phyloP scores from a whole-genome alignment of 2,329 filamentous ascomycete species.

The Neofusicoccum umdonicola region DNA sequence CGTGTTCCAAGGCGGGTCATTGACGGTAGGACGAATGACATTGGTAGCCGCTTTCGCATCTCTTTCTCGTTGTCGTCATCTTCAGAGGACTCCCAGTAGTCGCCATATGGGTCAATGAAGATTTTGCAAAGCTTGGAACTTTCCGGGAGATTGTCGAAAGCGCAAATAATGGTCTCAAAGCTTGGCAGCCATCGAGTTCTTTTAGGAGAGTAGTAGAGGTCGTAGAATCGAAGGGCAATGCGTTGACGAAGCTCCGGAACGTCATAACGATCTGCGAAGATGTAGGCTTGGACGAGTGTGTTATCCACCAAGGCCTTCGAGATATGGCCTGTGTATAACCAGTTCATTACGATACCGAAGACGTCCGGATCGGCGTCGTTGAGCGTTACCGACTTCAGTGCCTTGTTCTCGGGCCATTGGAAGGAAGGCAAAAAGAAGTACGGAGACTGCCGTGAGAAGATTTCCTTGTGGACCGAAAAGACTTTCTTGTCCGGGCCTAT shows the following conservation, averaged over 20 bases:
- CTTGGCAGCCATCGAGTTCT: too few relatives aligned
- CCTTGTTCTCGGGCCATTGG: too few relatives aligned
- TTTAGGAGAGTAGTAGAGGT: too few relatives aligned
- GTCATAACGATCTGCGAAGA: conserved; percentile 4
- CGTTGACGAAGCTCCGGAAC: background rate
- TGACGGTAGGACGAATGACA: background rate
- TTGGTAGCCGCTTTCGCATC: background rate
- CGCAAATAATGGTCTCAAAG: background rate
- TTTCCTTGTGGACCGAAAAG: background rate
- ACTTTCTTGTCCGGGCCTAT: background rate
- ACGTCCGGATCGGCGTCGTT: background rate
- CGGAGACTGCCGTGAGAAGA: background rate
- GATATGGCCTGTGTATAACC: background rate
- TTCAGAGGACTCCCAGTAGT: background rate
- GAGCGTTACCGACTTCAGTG: background rate
- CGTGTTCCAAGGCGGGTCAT: background rate
- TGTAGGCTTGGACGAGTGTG: background rate
- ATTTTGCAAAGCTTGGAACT: background rate
- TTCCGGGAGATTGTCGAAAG: background rate
- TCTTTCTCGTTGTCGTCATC: background rate
- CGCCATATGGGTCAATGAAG: background rate
- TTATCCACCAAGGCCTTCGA: background rate
- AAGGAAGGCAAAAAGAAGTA: too few relatives aligned
- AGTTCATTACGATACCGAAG: background rate
- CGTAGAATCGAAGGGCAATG: too few relatives aligned